Evolutionary conservation across 2,329 filamentous ascomycete genomes (phyloP), one percentile per base, ranked within the genome.

Genomic region (Myotisia sp.): DNA sequence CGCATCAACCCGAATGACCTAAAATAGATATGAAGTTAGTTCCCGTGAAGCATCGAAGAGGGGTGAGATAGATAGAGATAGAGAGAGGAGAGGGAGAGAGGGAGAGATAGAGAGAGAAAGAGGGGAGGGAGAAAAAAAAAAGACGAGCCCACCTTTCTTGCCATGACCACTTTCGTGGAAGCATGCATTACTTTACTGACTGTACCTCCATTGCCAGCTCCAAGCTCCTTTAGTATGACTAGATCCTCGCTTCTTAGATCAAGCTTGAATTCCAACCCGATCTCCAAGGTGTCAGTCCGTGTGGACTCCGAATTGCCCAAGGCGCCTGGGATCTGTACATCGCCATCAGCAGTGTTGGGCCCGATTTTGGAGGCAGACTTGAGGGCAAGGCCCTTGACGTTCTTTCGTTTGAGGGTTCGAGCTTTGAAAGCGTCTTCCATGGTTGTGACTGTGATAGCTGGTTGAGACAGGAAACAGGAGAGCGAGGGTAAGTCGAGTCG

Each of bases 121-220:
- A 22, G 7, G 22, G 19, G 19, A 12, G 37, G 9, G 13, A 29
- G 16, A 8, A 16, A 27, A 5, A 13, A n/a, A 30, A 16, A 22
- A 12, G 10, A 35, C 7, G 13, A 23, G 30, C 52, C 40, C 56
- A 94, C 90, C 81, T 98, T 98, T 62, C 86, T 76, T 47, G 90
- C 90, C 90, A 98, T 98, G 47, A 92, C 74, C 12, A 90, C 92
- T 54, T 92, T 92, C 22, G 86, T 94, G 22, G 83, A 85, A 42
- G 85, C 74, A 64, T 98, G 87, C 65, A 79, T 81, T 52, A 98
- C 90, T 62, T 98, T 98, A 67, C 86, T 95, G 50, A 98, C 90
- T 13, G 90, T 95, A 38, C 90, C 90, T 51, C 90, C 90, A 65
- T 98, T 98, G 41, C 90, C 90, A 33, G 84, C 83, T 30, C 90